Evolutionary conservation across 106 monocot species (phyloP).

Genomic region (Posidonia australis): DNA sequence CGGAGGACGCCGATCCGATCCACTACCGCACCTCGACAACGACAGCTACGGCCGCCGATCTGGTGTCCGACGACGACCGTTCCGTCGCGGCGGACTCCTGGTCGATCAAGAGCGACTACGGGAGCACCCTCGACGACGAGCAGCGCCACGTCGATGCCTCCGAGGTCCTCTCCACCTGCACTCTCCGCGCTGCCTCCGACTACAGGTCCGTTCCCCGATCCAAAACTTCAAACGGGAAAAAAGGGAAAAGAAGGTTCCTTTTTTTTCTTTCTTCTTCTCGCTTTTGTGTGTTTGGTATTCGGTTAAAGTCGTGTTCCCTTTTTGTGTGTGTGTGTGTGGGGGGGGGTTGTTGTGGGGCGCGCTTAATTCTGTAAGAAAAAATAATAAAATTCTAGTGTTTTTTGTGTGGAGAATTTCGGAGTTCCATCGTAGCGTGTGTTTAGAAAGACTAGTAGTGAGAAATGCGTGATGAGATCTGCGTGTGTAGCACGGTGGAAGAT

Average conservation of each 20-base stretch:
- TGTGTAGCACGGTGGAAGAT: too few relatives aligned
- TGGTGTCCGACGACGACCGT: constrained; percentile 77
- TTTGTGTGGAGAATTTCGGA: too few relatives aligned
- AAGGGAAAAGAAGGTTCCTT: neutral
- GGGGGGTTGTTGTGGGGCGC: too few relatives aligned
- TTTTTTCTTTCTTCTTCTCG: neutral
- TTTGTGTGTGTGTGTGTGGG: neutral
- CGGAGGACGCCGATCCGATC: constrained; percentile 41
- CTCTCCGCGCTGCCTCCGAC: constrained; percentile 55
- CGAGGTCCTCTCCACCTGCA: constrained; percentile 47
- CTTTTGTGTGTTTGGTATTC: neutral
- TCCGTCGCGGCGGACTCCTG: constrained; percentile 94
- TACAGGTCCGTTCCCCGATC: constrained; percentile 40
- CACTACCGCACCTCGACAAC: constrained; percentile 13
- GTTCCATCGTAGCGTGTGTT: too few relatives aligned
- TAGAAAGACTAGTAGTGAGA: too few relatives aligned
- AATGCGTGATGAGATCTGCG: too few relatives aligned
- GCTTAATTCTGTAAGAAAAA: too few relatives aligned
- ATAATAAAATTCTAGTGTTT: too few relatives aligned
- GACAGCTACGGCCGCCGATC: constrained; percentile 24
- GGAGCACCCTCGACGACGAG: constrained; percentile 77
- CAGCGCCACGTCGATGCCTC: constrained; percentile 77
- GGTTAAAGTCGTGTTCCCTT: neutral
- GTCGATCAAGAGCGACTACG: constrained; percentile 95
- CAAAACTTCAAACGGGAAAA: neutral